phyloP scores from a whole-genome alignment of 2,329 filamentous ascomycete species.

The Neophaeococcomyces aloes region DNA sequence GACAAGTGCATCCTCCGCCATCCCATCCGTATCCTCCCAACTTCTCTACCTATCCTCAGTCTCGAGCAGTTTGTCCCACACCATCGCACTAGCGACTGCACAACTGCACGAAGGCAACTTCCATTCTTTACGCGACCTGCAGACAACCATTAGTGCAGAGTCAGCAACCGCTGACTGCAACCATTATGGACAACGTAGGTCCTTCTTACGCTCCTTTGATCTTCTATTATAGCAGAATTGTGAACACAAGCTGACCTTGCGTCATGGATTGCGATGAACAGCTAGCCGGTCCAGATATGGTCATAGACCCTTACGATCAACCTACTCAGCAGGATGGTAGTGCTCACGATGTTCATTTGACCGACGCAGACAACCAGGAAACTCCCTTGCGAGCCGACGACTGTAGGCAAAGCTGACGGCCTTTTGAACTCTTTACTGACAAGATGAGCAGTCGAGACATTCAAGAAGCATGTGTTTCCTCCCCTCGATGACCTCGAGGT shows the following conservation, averaged over 20 bases:
- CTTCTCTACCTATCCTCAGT: no score
- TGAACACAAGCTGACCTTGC: conserved; percentile 23
- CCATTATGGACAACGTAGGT: conserved; percentile 38
- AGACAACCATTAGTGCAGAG: not conserved
- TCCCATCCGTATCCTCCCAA: no score
- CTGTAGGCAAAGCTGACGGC: conserved; percentile 30
- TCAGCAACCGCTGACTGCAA: conserved; percentile 5
- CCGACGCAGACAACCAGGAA: conserved; percentile 47
- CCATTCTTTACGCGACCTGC: not conserved
- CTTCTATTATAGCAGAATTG: conserved; percentile 1
- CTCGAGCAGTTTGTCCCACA: no score
- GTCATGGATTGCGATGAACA: conserved; percentile 25
- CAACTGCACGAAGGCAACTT: not conserved
- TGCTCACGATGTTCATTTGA: conserved; percentile 52
- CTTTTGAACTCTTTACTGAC: not conserved
- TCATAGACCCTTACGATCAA: conserved; percentile 47
- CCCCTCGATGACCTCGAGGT: conserved; percentile 70
- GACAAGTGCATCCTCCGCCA: no score
- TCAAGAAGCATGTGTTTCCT: conserved; percentile 69
- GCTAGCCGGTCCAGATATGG: conserved; percentile 51
- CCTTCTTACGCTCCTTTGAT: conserved; percentile 8
- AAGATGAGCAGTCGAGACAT: conserved; percentile 57
- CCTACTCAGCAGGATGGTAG: conserved; percentile 53
- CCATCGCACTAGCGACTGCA: no score
- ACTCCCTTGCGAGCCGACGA: conserved; percentile 49